Percentiles rank a stretch among this genome's conserved stretches.
Conservation (phyloP, 805 yeast genomes). For the Nakazawaea ishiwadae region DNA sequence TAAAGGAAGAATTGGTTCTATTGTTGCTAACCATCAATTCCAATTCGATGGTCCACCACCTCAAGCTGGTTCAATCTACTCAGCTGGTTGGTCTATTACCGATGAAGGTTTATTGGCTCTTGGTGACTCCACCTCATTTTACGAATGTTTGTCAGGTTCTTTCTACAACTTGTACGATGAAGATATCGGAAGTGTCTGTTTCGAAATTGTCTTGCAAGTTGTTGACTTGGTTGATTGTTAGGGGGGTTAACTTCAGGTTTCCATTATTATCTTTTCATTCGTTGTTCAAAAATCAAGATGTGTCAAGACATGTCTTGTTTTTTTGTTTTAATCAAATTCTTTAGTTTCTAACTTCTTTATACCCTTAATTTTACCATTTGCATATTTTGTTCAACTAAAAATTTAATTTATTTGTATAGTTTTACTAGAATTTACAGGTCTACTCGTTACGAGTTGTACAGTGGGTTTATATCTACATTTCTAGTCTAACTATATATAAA, state of each 20-base stretch:
- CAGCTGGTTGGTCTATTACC: conserved; percentile 59
- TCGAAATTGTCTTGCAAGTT: conserved; percentile 53
- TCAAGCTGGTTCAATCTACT: conserved; percentile 69
- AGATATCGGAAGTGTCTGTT: conserved; percentile 57
- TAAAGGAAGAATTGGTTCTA: conserved; percentile 67
- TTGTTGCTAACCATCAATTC: conserved; percentile 79
- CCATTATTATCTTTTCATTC: neutral
- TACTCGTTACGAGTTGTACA: no score
- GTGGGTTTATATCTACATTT: no score
- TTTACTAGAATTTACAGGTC: no score
- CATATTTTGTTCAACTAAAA: no score
- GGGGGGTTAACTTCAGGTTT: no score
- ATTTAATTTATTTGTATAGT: no score
- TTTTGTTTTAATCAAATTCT: no score
- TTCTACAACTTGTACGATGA: conserved; percentile 78
- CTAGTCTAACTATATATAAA: no score
- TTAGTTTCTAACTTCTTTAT: no score
- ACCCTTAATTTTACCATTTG: no score
- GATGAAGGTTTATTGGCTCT: conserved; percentile 56
- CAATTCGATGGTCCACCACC: conserved; percentile 81
- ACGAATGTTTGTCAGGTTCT: conserved; percentile 70
- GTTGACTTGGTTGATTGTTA: conserved; percentile 55
- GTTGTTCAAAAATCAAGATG: neutral
- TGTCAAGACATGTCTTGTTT: no score
- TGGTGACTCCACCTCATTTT: conserved; percentile 57